Base-by-base conservation (phyloP, 1,139 yeast genomes). In the Suhomyces kunorum region DNA sequence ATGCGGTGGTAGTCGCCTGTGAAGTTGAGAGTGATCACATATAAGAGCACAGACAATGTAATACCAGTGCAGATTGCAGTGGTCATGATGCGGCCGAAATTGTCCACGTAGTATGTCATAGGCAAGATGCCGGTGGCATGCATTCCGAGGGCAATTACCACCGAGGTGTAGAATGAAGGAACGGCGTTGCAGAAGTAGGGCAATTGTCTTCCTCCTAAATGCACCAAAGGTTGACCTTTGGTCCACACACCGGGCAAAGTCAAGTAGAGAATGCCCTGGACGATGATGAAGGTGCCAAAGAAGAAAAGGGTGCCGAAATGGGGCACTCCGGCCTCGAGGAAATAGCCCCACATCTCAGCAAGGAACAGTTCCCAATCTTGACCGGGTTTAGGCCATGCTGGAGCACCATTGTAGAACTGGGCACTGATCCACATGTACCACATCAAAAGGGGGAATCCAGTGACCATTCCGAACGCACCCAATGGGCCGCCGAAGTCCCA, bases 341-440 rank as follows among this genome's bases (percentile, higher is more conserved):
- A 78, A 43, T 71, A 68, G 3, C 66, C 68, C 49, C 67, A 62
- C 39, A 86, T 65, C 20, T 58, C 61, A n/a, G 39, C 29, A 1
- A 73, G 39, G 53, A 90, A 89, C 2, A 78, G 77, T 1, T 43
- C 32, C 76, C 82, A 74, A 1, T 82, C 49, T 63, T 90, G 84
- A 34, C 70, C 83, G 2, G 63, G 70, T 0, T 63, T 56, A 2
- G 96, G 97, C 64, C 74, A 67, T 17, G 96, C 88, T 26, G 87
- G 75, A 34, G 68, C 60, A 3, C 96, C 95, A 47, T 70, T 70
- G 63, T 88, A 87, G 63, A 84, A 88, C 51, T 80, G 76, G 45
- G 94, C 92, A 57, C 90, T 78, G 43, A 90, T 81, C 95, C 96
- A 92, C 92, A 92, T 84, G 67, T 92, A 92, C 77, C 86, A 87